These are phyloP conservation scores for Magnusiomyces fungicola DNA, from an alignment of 1,139 yeast species.

Conservation along the genomic window DNA sequence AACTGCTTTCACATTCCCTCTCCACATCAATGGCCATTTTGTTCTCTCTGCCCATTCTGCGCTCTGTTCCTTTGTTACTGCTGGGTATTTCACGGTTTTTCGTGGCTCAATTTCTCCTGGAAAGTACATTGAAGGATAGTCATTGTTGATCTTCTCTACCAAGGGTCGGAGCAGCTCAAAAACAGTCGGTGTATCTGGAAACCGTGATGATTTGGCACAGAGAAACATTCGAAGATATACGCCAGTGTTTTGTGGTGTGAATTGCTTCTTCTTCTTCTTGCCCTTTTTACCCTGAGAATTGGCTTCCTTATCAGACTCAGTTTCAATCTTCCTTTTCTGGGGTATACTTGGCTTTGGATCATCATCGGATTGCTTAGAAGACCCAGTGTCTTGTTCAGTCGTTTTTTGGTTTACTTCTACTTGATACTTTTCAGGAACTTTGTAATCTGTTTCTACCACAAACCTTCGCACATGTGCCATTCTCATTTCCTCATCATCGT, in stretches of 20 bases:
- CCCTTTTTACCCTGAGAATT: too few species aligned
- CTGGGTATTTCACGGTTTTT: constrained; percentile 46
- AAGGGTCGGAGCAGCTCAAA: constrained; percentile 15
- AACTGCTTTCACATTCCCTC: constrained; percentile 83
- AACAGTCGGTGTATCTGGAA: constrained; percentile 19
- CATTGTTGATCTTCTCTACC: constrained; percentile 18
- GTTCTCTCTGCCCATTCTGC: constrained; percentile 53
- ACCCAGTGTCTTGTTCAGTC: neutral
- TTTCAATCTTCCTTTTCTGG: neutral
- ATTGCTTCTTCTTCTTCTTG: neutral
- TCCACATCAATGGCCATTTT: constrained; percentile 88
- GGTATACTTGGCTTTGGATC: neutral
- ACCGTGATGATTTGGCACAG: constrained; percentile 23
- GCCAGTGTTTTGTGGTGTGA: neutral
- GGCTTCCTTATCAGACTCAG: neutral
- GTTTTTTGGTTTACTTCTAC: constrained; percentile 9
- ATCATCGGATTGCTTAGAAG: neutral
- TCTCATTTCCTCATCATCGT: constrained; percentile 18
- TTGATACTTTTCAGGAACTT: constrained; percentile 1
- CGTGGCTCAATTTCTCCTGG: constrained; percentile 25
- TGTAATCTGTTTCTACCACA: constrained; percentile 26
- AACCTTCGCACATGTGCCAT: constrained; percentile 35
- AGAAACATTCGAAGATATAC: constrained; percentile 31
- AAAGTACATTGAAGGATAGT: constrained; percentile 19
- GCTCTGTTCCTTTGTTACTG: constrained; percentile 57